A percentile compares a stretch with the other conserved stretches of the same genome.
phyloP scores from a whole-genome alignment of 2,329 filamentous ascomycete species.

The Fusarium sublunatum region DNA sequence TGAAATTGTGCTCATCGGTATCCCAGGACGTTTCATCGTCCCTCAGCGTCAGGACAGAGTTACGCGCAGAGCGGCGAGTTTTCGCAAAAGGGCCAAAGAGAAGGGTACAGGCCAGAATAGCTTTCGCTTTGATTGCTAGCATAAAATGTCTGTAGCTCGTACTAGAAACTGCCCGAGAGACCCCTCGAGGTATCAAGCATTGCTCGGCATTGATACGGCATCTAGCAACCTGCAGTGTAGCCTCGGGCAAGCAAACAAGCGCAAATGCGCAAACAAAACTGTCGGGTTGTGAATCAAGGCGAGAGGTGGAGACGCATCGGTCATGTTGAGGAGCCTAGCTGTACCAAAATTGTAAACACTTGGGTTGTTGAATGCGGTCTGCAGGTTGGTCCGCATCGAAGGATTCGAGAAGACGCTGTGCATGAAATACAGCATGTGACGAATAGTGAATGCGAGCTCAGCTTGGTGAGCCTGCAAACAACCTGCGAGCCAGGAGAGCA shows the following conservation, averaged over 20 bases:
- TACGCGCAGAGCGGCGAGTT: conserved; percentile 4
- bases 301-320: conserved; percentile 30
- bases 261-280: conserved; percentile 12
- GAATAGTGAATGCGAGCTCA: conserved; percentile 23
- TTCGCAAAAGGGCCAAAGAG: not conserved
- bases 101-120: not conserved
- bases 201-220: conserved; percentile 19
- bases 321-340: conserved; percentile 27
- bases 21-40: not conserved
- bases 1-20: not conserved
- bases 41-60: conserved; percentile 4
- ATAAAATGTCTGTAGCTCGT: not conserved
- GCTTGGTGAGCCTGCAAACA: conserved; percentile 23
- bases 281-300: conserved; percentile 11
- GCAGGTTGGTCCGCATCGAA: conserved; percentile 26
- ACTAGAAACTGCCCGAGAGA: conserved; percentile 5
- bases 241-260: conserved; percentile 5
- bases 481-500: conserved; percentile 15
- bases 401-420: conserved; percentile 37
- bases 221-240: conserved; percentile 1
- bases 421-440: conserved; percentile 25
- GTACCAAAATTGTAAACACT: conserved; percentile 26
- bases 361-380: conserved; percentile 25
- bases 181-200: conserved; percentile 11
- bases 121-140: conserved; percentile 1